Evolutionary conservation across 1,284 basidiomycete species (phyloP).

Genomic region (Austroboletus niveus): DNA sequence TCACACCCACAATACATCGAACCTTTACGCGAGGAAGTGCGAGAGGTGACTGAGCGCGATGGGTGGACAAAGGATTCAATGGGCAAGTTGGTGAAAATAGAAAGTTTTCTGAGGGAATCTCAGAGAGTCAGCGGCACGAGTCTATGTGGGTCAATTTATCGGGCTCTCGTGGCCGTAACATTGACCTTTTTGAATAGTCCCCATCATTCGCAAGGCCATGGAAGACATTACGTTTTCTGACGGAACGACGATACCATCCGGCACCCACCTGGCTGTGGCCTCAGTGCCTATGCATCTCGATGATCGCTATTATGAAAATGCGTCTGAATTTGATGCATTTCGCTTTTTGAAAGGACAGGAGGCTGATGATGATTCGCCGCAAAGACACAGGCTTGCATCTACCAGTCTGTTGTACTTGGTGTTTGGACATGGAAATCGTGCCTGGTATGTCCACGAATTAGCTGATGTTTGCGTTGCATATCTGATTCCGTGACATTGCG

Average conservation of each 20-base stretch:
- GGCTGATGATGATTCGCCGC: constrained; percentile 14
- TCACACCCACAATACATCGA: constrained; percentile 36
- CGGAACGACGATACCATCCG: constrained; percentile 41
- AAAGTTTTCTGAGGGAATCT: constrained; percentile 44
- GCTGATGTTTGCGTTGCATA: neutral
- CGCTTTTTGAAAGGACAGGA: constrained; percentile 34
- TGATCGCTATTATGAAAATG: constrained; percentile 31
- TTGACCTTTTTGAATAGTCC: constrained; percentile 26
- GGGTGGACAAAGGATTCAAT: constrained; percentile 41
- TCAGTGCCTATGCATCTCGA: constrained; percentile 36
- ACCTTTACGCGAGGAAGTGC: constrained; percentile 38
- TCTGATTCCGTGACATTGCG: constrained; percentile 3
- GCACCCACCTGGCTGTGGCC: constrained; percentile 35
- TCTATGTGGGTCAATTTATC: constrained; percentile 24
- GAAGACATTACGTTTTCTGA: constrained; percentile 41
- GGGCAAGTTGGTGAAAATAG: constrained; percentile 34
- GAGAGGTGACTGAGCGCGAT: constrained; percentile 26
- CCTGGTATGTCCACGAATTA: constrained; percentile 37
- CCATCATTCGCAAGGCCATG: constrained; percentile 36
- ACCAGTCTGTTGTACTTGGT: constrained; percentile 35
- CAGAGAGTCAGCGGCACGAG: constrained; percentile 35
- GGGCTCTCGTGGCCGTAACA: neutral
- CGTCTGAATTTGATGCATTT: constrained; percentile 37
- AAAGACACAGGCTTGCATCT: constrained; percentile 28
- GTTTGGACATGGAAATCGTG: constrained; percentile 43